Percentiles rank a stretch among this genome's conserved stretches.
These are phyloP conservation scores for Venturiaceae sp. DNA, from an alignment of 2,329 filamentous ascomycete species.

Conservation along the genomic window DNA sequence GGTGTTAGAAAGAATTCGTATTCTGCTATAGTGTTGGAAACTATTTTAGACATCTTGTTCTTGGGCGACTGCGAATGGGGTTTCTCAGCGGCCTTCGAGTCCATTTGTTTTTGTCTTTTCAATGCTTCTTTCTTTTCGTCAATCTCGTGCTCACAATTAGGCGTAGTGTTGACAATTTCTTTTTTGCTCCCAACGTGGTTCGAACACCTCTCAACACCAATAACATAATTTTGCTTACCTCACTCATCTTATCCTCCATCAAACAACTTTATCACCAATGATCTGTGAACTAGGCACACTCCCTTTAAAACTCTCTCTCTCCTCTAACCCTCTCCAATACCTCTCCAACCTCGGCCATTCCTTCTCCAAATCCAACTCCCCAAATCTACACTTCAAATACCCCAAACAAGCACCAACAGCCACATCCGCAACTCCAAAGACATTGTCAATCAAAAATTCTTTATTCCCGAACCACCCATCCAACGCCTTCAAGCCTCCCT, in stretches of 20 bases:
- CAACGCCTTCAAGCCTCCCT: neutral
- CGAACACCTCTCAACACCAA: too few species aligned
- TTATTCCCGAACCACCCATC: conserved; percentile 19
- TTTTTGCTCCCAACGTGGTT: too few species aligned
- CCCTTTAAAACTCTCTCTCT: conserved; percentile 28
- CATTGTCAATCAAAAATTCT: conserved; percentile 21
- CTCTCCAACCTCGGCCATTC: conserved; percentile 27
- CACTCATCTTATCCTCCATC: neutral
- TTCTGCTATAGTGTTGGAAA: too few species aligned
- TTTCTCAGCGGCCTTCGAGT: too few species aligned
- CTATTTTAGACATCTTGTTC: too few species aligned
- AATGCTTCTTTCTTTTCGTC: too few species aligned
- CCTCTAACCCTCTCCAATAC: conserved; percentile 35
- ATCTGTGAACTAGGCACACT: conserved; percentile 23
- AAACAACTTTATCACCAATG: conserved; percentile 25
- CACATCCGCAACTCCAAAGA: conserved; percentile 25
- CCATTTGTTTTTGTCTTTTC: too few species aligned
- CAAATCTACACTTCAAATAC: conserved; percentile 22
- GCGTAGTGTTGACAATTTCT: too few species aligned
- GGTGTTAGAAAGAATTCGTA: too few species aligned
- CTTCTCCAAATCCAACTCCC: conserved; percentile 22
- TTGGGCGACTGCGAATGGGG: too few species aligned
- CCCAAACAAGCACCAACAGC: conserved; percentile 23
- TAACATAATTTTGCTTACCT: too few species aligned
- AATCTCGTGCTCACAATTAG: too few species aligned